Percentiles rank a stretch among this genome's conserved stretches.
Evolutionary conservation across 177 flowering plant genomes (phyloP).

Genomic region (Vitis hybrid): DNA sequence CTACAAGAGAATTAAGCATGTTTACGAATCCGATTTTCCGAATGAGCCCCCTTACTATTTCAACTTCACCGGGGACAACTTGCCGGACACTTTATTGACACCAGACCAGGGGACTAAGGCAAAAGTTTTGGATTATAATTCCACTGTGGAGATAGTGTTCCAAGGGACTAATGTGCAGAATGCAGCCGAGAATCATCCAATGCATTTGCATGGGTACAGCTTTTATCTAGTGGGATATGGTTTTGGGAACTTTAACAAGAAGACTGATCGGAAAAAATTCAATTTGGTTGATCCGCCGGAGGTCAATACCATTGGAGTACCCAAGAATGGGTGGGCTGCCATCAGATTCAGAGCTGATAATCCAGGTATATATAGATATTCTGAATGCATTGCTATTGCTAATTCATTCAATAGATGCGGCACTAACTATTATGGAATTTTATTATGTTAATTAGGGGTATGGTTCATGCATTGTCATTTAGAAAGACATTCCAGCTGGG

Average conservation of each 20-base stretch:
- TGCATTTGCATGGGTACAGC: conserved; percentile 34
- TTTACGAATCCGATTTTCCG: conserved; percentile 32
- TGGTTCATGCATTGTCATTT: conserved; percentile 39
- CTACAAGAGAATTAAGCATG: conserved; percentile 21
- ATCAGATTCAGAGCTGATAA: conserved; percentile 40
- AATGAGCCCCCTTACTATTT: conserved; percentile 23
- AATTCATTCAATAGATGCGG: not conserved
- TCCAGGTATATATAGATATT: conserved; percentile 30
- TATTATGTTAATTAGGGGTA: conserved; percentile 21
- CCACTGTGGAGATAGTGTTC: conserved; percentile 42
- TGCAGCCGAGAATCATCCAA: conserved; percentile 35
- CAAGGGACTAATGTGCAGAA: conserved; percentile 37
- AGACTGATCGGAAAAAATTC: conserved; percentile 14
- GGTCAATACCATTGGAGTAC: conserved; percentile 30
- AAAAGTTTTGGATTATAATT: conserved; percentile 27
- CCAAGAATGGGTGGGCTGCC: conserved; percentile 37
- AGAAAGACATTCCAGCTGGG: conserved; percentile 38
- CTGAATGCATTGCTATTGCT: not conserved
- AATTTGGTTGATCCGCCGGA: conserved; percentile 38
- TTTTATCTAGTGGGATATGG: conserved; percentile 36
- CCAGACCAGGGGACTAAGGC: conserved; percentile 35
- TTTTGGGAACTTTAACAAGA: conserved; percentile 31
- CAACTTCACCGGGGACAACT: conserved; percentile 32
- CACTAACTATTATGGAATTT: not conserved
- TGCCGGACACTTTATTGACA: not conserved